These are phyloP conservation scores for Globisporangium uncinulatum DNA, from an alignment of 352 stramenopile species.

Conservation along the genomic window DNA sequence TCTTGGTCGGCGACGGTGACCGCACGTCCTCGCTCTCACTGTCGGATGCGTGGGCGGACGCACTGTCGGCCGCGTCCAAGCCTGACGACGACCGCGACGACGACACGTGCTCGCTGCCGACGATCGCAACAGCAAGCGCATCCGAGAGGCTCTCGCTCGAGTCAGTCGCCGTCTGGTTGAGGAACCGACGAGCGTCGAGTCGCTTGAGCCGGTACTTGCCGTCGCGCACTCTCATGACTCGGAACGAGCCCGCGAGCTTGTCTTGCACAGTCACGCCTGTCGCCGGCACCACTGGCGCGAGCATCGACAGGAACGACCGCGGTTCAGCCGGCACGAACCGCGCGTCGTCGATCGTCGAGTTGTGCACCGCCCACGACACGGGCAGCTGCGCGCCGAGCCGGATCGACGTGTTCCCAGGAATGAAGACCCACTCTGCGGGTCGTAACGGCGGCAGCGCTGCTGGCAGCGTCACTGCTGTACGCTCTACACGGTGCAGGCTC, in stretches of 20 bases:
- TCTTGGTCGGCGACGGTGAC: constrained; percentile 39
- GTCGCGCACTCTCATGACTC: constrained; percentile 51
- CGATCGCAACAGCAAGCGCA: constrained; percentile 30
- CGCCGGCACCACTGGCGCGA: constrained; percentile 37
- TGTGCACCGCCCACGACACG: constrained; percentile 68
- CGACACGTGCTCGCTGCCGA: constrained; percentile 9
- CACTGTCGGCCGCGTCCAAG: constrained; percentile 10
- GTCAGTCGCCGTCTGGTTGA: constrained; percentile 18
- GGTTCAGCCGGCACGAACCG: constrained; percentile 65
- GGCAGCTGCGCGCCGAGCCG: constrained; percentile 37
- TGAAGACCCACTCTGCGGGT: constrained; percentile 51
- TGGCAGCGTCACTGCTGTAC: constrained; percentile 47
- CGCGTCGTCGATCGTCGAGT: constrained; percentile 60
- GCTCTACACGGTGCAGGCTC: constrained; percentile 65
- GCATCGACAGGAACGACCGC: constrained; percentile 39
- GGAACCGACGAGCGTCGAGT: constrained; percentile 39
- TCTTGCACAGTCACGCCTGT: constrained; percentile 56
- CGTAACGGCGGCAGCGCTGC: constrained; percentile 32
- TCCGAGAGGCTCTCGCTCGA: constrained; percentile 26
- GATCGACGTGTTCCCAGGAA: constrained; percentile 30
- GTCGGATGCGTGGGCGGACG: constrained; percentile 19
- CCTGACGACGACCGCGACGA: constrained; percentile 8
- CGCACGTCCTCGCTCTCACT: constrained; percentile 31
- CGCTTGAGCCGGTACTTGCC: constrained; percentile 63
- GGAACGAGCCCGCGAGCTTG: constrained; percentile 63